Evolutionary conservation across 2,329 filamentous ascomycete genomes (phyloP), one percentile per base, ranked within the genome.

Genomic region (Aspergillus sp.): DNA sequence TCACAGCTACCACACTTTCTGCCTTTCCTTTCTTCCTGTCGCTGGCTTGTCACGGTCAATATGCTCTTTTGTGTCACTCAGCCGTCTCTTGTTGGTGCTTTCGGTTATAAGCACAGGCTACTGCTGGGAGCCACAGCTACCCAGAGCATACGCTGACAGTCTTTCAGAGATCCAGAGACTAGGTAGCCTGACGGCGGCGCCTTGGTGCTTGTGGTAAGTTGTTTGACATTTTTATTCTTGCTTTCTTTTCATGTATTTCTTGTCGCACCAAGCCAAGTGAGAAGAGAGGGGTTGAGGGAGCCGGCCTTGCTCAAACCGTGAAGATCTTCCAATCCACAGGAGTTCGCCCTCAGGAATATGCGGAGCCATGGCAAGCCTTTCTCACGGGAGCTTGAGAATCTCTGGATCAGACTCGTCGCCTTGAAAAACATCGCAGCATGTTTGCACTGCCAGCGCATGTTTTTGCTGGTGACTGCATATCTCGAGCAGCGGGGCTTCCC

Each of bases 401-500:
- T 25, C 25, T 46, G 34, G 13, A 19, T 6, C 13, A 11, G 34
- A 41, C 34, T 41, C 34, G 34, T 41, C 34, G 7, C n/a, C 34
- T 49, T n/a, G 34, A 19, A 23, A 38, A n/a, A 9, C 17, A 15
- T 38, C 54, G 13, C 19, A 23, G 19, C n/a, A 30, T 38, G 5
- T 30, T 38, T 53, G 47, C 46, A 50, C 22, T 22, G 28, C 54
- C 48, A 31, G 47, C 22, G 25, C 48, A 51, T 30, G 22, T 19
- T 38, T 51, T 49, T 30, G 38, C 30, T 51, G 48, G 30, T 15
- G 55, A 53, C 45, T 60, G 60, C 63, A 57, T 41, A 45, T 53
- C 25, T 46, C 23, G 34, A 45, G 23, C 41, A 48, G 60, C 60
- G 63, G 60, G 54, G 57, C 47, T 34, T 49, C 43, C 25, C 51